A percentile compares a stretch with the other conserved stretches of the same genome.
phyloP scores from a whole-genome alignment of 2,329 filamentous ascomycete genomes.

The Paracamarosporium sp. region DNA sequence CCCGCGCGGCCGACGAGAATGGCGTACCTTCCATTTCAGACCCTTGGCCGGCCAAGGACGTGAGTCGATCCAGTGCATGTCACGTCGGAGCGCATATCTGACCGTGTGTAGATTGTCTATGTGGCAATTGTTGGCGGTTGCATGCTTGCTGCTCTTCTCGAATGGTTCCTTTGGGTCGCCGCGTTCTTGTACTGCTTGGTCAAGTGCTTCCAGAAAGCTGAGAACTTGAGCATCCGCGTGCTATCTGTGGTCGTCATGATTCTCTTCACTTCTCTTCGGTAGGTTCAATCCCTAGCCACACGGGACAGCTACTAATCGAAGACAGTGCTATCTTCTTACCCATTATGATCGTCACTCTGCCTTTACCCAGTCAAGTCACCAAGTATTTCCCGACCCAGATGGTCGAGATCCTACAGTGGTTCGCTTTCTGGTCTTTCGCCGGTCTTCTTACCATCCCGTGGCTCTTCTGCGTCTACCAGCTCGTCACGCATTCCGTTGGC shows the following conservation, averaged over 20 bases:
- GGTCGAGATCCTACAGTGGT: conserved; percentile 83
- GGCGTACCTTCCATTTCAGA: conserved; percentile 42
- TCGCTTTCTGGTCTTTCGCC: conserved; percentile 93
- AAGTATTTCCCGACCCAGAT: conserved; percentile 73
- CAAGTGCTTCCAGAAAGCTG: conserved; percentile 89
- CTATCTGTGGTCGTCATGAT: conserved; percentile 78
- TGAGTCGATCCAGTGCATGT: conserved; percentile 30
- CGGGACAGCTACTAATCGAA: conserved; percentile 23
- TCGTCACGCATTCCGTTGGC: conserved; percentile 86
- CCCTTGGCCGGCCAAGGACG: conserved; percentile 50
- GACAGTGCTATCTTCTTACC: conserved; percentile 82
- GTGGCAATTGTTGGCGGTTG: conserved; percentile 79
- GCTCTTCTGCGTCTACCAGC: conserved; percentile 90
- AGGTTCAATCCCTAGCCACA: conserved; percentile 30
- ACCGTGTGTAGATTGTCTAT: conserved; percentile 74
- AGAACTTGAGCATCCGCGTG: conserved; percentile 81
- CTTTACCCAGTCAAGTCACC: conserved; percentile 75
- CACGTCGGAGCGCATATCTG: conserved; percentile 12
- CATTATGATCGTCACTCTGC: conserved; percentile 92
- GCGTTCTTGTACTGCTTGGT: conserved; percentile 90
- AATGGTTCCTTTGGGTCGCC: conserved; percentile 95
- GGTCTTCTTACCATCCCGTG: conserved; percentile 85
- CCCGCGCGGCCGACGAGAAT: conserved; percentile 32
- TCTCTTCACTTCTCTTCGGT: conserved; percentile 79
- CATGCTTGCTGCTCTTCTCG: conserved; percentile 83